Evolutionary conservation across 331 rosid species (phyloP).

Genomic region (Saraca asoca): DNA sequence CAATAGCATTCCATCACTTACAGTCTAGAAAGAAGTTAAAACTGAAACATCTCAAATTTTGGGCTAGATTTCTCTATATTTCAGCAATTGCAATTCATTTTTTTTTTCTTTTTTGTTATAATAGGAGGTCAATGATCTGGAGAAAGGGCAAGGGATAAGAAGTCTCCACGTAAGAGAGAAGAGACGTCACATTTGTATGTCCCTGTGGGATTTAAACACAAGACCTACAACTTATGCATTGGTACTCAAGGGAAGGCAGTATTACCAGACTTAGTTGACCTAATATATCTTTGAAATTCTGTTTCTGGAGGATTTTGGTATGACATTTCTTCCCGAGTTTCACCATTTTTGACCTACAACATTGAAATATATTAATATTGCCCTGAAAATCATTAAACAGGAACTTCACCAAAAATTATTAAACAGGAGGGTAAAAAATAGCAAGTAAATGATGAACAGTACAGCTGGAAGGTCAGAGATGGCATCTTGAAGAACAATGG

Average conservation of each 20-base stretch:
- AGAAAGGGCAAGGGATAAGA: no score
- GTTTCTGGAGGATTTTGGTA: conserved; percentile 75
- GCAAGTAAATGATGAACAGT: conserved; percentile 18
- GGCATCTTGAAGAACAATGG: conserved; percentile 78
- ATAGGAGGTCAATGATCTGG: no score
- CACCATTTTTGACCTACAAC: conserved; percentile 59
- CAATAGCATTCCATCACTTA: not conserved
- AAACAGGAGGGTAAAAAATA: conserved; percentile 7
- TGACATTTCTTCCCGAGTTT: conserved; percentile 64
- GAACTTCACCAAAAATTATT: not conserved
- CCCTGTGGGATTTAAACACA: no score
- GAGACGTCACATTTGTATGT: no score
- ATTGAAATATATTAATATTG: conserved; percentile 30
- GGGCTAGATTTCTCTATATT: not conserved
- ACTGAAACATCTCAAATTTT: not conserved
- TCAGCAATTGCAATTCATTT: not conserved
- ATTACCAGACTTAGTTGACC: conserved; percentile 79
- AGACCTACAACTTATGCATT: not conserved
- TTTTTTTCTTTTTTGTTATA: no score
- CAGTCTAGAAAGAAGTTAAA: not conserved
- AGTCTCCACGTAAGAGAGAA: no score
- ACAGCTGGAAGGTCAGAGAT: conserved; percentile 94
- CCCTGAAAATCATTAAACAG: conserved; percentile 25
- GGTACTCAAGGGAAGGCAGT: conserved; percentile 26
- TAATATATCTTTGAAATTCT: conserved; percentile 79